These are phyloP conservation scores for Botrytis aclada DNA, from an alignment of 2,329 filamentous ascomycete species.

Conservation along the genomic window DNA sequence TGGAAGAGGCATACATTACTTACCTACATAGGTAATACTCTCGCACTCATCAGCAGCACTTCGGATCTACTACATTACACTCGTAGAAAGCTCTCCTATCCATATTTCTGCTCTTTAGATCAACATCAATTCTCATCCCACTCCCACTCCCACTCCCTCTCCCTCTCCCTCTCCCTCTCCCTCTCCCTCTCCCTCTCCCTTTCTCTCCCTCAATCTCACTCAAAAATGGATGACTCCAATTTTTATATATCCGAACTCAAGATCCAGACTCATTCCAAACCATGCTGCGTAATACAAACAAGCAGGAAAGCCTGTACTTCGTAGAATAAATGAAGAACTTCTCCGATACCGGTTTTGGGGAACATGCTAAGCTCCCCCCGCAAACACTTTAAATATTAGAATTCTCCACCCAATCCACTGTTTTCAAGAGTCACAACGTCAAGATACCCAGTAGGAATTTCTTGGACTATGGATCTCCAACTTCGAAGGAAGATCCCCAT, in stretches of 20 bases:
- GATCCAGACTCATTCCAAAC: background rate
- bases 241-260: background rate
- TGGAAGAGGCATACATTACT: background rate
- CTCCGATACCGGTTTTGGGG: conserved; percentile 7
- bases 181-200: too few relatives aligned
- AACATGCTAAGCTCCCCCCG: background rate
- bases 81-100: background rate
- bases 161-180: too few relatives aligned
- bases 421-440: background rate
- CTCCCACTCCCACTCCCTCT: too few relatives aligned
- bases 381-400: background rate
- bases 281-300: background rate
- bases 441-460: background rate
- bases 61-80: background rate
- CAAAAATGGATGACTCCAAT: background rate
- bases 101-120: background rate
- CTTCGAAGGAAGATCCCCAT: background rate
- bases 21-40: background rate
- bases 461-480: background rate
- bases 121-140: background rate
- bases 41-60: background rate
- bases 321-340: background rate
- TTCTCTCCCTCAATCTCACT: background rate
- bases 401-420: background rate
- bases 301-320: background rate